Evolutionary conservation across 495 filamentous ascomycete species (phyloP).

Genomic region (Penicillium macrosclerotiorum): DNA sequence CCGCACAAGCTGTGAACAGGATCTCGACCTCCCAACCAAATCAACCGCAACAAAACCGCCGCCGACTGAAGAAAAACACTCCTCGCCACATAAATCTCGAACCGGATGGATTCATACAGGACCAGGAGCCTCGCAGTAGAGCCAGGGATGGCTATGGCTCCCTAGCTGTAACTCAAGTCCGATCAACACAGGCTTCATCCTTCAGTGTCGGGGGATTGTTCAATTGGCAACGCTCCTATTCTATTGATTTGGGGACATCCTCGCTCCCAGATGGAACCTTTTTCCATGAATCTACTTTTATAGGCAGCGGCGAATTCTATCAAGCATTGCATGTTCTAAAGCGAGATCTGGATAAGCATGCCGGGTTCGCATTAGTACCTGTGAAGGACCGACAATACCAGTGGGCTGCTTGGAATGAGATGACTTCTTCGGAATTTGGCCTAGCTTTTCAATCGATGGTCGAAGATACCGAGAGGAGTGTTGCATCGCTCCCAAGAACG

Average conservation of each 20-base stretch:
- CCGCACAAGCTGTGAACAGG: background rate
- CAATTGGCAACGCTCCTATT: constrained; percentile 58
- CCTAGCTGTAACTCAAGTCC: background rate
- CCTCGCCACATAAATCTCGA: constrained; percentile 53
- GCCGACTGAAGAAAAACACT: constrained; percentile 43
- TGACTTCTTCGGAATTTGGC: constrained; percentile 65
- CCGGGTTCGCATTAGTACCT: constrained; percentile 32
- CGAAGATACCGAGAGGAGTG: constrained; percentile 21
- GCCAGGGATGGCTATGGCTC: constrained; percentile 15
- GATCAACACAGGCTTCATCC: constrained; percentile 1
- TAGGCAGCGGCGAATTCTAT: constrained; percentile 68
- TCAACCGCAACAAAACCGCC: constrained; percentile 9
- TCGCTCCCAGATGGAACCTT: constrained; percentile 66
- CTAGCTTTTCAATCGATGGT: constrained; percentile 53
- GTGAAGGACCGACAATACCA: constrained; percentile 50
- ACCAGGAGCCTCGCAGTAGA: constrained; percentile 12
- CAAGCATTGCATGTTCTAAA: constrained; percentile 42
- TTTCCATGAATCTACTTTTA: constrained; percentile 73
- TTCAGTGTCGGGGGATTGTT: constrained; percentile 37
- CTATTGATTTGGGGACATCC: constrained; percentile 70
- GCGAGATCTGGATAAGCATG: constrained; percentile 32
- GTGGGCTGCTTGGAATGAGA: constrained; percentile 72
- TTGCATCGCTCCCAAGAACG: constrained; percentile 1
- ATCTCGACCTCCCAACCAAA: background rate
- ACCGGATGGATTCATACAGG: constrained; percentile 23